phyloP scores from a whole-genome alignment of 2,329 filamentous ascomycete genomes.

The Akanthomyces uredinophilus region DNA sequence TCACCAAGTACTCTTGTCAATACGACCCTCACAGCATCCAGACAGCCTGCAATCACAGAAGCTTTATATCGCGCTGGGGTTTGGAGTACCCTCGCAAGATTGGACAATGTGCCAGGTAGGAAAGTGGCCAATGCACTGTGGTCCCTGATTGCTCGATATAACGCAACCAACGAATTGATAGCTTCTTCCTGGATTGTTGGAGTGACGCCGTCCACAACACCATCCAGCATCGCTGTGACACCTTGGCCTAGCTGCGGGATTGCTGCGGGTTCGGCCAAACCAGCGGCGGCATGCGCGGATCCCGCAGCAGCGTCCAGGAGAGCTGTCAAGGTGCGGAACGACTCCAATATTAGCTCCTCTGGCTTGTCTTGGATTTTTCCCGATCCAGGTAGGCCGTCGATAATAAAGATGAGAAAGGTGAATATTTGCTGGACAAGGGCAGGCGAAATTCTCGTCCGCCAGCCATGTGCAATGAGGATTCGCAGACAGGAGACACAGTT shows the following conservation, averaged over 20 bases:
- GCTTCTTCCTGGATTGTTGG: constrained; percentile 67
- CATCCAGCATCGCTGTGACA: constrained; percentile 74
- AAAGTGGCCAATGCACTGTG: constrained; percentile 76
- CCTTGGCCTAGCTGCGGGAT: constrained; percentile 78
- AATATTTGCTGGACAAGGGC: constrained; percentile 79
- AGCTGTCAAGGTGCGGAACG: constrained; percentile 63
- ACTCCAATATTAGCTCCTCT: constrained; percentile 71
- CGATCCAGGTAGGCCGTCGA: constrained; percentile 63
- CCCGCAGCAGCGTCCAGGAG: constrained; percentile 57
- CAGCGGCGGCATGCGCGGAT: constrained; percentile 42
- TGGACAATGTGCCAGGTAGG: constrained; percentile 81
- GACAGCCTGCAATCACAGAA: constrained; percentile 56
- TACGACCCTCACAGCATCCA: constrained; percentile 53
- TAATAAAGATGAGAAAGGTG: constrained; percentile 75
- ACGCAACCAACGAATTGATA: constrained; percentile 55
- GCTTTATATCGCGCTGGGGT: constrained; percentile 55
- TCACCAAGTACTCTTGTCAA: constrained; percentile 54
- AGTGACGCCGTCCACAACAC: constrained; percentile 58
- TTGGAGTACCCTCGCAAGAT: constrained; percentile 69
- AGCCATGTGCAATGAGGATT: constrained; percentile 70
- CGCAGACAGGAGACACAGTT: constrained; percentile 69
- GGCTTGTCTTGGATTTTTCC: constrained; percentile 42
- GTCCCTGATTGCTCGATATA: constrained; percentile 63
- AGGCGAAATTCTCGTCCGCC: constrained; percentile 65
- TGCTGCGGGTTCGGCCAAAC: constrained; percentile 51